Base-by-base conservation (phyloP, 495 filamentous ascomycete species). In the Neurospora tetraspora region DNA sequence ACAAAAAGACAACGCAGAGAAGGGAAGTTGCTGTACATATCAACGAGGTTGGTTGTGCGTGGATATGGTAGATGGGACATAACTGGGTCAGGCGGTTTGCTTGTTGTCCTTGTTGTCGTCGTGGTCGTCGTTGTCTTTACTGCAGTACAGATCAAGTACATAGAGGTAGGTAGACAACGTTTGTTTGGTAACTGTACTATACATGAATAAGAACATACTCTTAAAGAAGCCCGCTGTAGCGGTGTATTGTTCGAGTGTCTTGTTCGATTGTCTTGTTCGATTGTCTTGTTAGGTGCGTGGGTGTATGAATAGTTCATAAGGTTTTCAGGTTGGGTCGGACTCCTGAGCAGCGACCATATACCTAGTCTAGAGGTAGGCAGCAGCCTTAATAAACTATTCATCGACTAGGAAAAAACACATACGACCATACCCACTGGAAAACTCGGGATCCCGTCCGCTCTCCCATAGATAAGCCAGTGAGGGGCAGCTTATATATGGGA, bases 381-480 rank as follows among this genome's bases (percentile, higher is more conserved):
- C n/a, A n/a, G n/a, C n/a, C n/a, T n/a, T n/a, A n/a, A n/a, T n/a
- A n/a, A n/a, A n/a, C n/a, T n/a, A n/a, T n/a, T n/a, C n/a, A n/a
- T n/a, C n/a, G n/a, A n/a, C n/a, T n/a, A n/a, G n/a, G n/a, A 5
- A 27, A 1, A 53, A 6, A 0, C 43, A 81, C 79, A 81, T 85
- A 83, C 83, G 82, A 83, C 83, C 83, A 84, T 79, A 84, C 71
- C 78, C 77, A 77, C 43, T 77, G 74, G 82, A 84, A 72, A 80
- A 81, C 76, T 80, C 81, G 82, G 82, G 79, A 83, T 83, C 83
- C 84, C 82, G 83, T 85, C 82, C 81, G 84, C 80, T 31, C 31
- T 31, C 31, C 31, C 31, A 31, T 31, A 31, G 31, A 31, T 31
- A 31, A 31, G 31, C 31, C 69, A 73, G 71, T 74, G 71, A 75